Percentiles rank a stretch among this genome's conserved stretches.
These are phyloP conservation scores for Kazachstania sp. DNA, from an alignment of 1,139 yeast genomes.

Conservation along the genomic window DNA sequence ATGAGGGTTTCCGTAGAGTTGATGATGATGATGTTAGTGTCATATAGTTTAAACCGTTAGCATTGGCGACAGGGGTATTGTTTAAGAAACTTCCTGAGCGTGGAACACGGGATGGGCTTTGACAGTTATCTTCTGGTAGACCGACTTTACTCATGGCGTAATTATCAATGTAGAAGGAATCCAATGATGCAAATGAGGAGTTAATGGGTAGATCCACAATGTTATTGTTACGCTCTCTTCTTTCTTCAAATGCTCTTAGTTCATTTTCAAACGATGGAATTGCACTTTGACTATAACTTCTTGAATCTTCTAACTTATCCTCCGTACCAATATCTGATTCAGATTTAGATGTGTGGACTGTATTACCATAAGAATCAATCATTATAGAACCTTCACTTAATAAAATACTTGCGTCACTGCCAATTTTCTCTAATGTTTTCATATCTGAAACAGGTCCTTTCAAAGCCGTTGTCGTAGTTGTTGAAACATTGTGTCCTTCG, in stretches of 20 bases:
- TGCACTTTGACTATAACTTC: conserved; percentile 1
- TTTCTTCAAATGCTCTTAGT: conserved; percentile 18
- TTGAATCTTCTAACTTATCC: conserved; percentile 3
- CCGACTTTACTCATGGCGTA: conserved; percentile 30
- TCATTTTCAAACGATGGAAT: conserved; percentile 11
- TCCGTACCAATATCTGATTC: not conserved
- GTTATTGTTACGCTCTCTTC: conserved; percentile 13
- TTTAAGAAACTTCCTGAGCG: conserved; percentile 47
- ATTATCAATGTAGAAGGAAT: conserved; percentile 59
- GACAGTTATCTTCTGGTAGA: conserved; percentile 1
- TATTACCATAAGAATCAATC: conserved; percentile 3
- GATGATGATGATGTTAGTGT: conserved; percentile 15
- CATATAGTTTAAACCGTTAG: not conserved
- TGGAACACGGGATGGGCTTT: conserved; percentile 29
- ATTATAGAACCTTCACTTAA: conserved; percentile 19
- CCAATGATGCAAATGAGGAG: conserved; percentile 71
- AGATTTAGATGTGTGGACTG: not conserved
- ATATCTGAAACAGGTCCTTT: not conserved
- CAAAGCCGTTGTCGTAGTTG: not conserved
- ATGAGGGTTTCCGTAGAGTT: conserved; percentile 35
- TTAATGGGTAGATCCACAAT: conserved; percentile 53
- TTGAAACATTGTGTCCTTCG: not conserved
- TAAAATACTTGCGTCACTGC: conserved; percentile 10
- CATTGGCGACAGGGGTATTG: not conserved
- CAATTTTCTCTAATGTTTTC: conserved; percentile 1